phyloP scores from a whole-genome alignment of 306 rosid genomes.

The Quercus ilex region DNA sequence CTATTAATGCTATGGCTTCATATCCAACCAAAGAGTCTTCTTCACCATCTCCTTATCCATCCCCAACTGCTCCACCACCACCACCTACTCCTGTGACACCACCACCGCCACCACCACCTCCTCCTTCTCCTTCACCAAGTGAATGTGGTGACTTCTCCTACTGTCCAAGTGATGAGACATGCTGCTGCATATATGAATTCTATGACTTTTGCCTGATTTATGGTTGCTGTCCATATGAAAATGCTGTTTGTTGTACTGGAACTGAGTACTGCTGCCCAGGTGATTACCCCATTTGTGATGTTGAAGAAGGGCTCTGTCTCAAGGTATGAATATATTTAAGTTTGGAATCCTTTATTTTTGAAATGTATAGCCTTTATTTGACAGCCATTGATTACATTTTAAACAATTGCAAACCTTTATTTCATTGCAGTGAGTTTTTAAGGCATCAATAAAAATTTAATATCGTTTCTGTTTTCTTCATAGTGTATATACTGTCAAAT shows the following conservation, averaged over 20 bases:
- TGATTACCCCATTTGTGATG: slow-evolving; percentile 70
- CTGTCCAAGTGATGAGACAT: slow-evolving; percentile 59
- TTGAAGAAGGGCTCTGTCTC: slow-evolving; percentile 58
- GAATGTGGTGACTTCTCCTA: slow-evolving; percentile 64
- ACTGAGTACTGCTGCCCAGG: slow-evolving; percentile 67
- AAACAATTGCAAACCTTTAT: not conserved
- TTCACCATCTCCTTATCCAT: slow-evolving; percentile 44
- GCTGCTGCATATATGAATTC: slow-evolving; percentile 53
- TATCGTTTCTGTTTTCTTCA: not conserved
- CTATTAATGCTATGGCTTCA: slow-evolving; percentile 69
- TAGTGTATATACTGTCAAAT: not conserved
- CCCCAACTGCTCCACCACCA: slow-evolving; percentile 53
- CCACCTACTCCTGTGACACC: slow-evolving; percentile 26
- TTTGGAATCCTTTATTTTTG: not conserved
- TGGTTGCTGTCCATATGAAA: slow-evolving; percentile 69
- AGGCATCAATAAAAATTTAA: not conserved
- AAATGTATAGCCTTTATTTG: not conserved
- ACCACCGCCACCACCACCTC: slow-evolving; percentile 32
- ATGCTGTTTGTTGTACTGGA: slow-evolving; percentile 71
- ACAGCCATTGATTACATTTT: not conserved
- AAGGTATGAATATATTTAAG: slow-evolving; percentile 28
- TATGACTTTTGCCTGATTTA: slow-evolving; percentile 42
- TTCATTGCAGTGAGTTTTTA: not conserved
- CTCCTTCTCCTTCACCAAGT: slow-evolving; percentile 68
- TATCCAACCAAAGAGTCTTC: slow-evolving; percentile 68